Base-by-base conservation (phyloP, 192 early-diverging fungal species). In the Funneliformis mosseae region DNA sequence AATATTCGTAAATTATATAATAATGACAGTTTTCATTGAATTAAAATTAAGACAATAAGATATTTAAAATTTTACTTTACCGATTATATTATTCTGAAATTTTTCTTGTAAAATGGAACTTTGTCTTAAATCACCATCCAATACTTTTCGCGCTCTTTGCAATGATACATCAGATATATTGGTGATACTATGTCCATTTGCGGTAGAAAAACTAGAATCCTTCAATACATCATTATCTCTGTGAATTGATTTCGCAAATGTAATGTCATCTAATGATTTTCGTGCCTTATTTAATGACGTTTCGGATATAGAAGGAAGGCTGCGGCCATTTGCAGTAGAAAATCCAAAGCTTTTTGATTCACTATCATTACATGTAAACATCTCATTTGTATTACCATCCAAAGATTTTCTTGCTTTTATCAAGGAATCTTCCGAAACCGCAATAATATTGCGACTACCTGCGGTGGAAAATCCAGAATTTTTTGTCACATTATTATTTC, bases 401-500 rank as follows among this genome's bases (percentile, higher is more conserved):
- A 69, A 69, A 10, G 18, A 21, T 16, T 33, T 10, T 39, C 39
- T 28, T 21, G 38, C 38, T 21, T 38, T 69, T 8, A 21, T 39
- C 18, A 69, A 5, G 10, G 67, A 69, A 2, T 69, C 67, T 39
- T 69, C 38, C 2, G 67, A 33, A 69, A 69, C 33, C 2, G 38
- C 28, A 39, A 16, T 16, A 39, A 69, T 11, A 39, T 6, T 28
- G 5, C 38, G 67, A 8, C 67, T 38, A 69, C 33, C n/a, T 21
- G 33, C 67, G 41, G 67, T 39, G 38, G 67, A 69, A 69, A 69
- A 69, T 9, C 64, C 64, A 38, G 33, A 67, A 27, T 27, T 33
- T 1, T 27, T 67, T 8, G 64, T 6, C 21, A 39, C 38, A 21
- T 38, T 18, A 68, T 42, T 18, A 7, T 68, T 28, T 10, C 3